phyloP scores from a whole-genome alignment of 768 basidiomycete genomes.

The Pleurotus giganteus region DNA sequence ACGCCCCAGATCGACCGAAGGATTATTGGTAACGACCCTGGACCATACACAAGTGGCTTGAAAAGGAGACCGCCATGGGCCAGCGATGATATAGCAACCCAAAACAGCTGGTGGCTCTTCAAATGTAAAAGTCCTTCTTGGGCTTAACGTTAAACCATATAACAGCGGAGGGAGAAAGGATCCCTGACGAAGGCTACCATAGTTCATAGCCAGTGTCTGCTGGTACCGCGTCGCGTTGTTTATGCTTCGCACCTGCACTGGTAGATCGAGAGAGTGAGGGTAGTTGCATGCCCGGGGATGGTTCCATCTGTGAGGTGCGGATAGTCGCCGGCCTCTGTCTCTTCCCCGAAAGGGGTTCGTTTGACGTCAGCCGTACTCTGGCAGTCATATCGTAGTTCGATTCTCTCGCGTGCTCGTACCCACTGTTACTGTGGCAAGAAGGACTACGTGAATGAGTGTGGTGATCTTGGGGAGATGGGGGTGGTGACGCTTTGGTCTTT shows the following conservation, averaged over 20 bases:
- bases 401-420: background rate
- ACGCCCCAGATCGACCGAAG: too few relatives aligned
- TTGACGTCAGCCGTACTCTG: background rate
- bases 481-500: background rate
- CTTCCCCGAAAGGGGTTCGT: background rate
- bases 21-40: too few relatives aligned
- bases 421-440: slow-evolving; percentile 15
- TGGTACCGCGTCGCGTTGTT: background rate
- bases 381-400: background rate
- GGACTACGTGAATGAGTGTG: slow-evolving; percentile 9
- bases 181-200: background rate
- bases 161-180: background rate
- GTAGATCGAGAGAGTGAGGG: slow-evolving; percentile 22
- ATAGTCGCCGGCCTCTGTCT: slow-evolving; percentile 28
- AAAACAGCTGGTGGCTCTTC: too few relatives aligned
- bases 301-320: slow-evolving; percentile 52
- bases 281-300: slow-evolving; percentile 51
- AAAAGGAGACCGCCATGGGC: too few relatives aligned
- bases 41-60: too few relatives aligned
- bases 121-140: too few relatives aligned
- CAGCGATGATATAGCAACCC: too few relatives aligned
- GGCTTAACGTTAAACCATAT: too few relatives aligned
- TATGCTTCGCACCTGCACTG: background rate
- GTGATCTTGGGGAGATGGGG: slow-evolving; percentile 4
- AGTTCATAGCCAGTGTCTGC: background rate